Conservation (phyloP, 2,329 filamentous ascomycete genomes). For the Ramichloridium luteum region DNA sequence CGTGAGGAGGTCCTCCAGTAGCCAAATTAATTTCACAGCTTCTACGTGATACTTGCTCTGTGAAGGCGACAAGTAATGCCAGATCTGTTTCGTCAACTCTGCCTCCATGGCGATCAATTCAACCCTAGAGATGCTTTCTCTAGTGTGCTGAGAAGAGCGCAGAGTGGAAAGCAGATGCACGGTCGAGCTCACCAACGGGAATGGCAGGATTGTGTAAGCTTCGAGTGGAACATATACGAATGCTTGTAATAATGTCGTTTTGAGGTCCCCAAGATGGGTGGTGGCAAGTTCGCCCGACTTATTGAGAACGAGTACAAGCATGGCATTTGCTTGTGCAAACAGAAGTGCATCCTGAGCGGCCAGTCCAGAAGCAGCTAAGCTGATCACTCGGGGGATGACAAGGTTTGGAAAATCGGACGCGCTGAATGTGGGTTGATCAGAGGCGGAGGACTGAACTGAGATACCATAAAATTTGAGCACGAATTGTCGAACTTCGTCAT, state of each 20-base stretch:
- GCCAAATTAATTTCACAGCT: constrained; percentile 74
- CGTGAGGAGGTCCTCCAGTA: constrained; percentile 47
- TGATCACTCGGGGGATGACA: background rate
- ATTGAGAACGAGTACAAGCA: constrained; percentile 4
- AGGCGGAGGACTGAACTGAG: no score
- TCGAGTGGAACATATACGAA: constrained; percentile 1
- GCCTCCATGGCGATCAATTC: constrained; percentile 44
- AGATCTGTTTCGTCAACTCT: constrained; percentile 58
- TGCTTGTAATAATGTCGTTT: background rate
- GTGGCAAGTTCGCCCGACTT: background rate
- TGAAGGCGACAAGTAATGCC: constrained; percentile 68
- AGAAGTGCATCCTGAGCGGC: constrained; percentile 5
- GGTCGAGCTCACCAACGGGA: constrained; percentile 13
- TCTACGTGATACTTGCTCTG: constrained; percentile 92
- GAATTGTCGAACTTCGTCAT: background rate
- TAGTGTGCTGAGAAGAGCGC: constrained; percentile 1
- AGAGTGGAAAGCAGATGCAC: constrained; percentile 12
- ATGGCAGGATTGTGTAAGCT: constrained; percentile 5
- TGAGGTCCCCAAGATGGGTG: background rate
- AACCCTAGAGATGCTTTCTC: background rate
- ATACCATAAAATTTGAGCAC: background rate
- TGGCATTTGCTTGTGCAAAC: constrained; percentile 1
- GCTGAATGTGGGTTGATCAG: background rate
- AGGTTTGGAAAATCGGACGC: background rate
- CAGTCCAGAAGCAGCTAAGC: background rate